Percentiles rank a stretch among this genome's conserved stretches.
These are phyloP conservation scores for Closterium sp. DNA, from an alignment of 139 green algal genomes.

Conservation along the genomic window DNA sequence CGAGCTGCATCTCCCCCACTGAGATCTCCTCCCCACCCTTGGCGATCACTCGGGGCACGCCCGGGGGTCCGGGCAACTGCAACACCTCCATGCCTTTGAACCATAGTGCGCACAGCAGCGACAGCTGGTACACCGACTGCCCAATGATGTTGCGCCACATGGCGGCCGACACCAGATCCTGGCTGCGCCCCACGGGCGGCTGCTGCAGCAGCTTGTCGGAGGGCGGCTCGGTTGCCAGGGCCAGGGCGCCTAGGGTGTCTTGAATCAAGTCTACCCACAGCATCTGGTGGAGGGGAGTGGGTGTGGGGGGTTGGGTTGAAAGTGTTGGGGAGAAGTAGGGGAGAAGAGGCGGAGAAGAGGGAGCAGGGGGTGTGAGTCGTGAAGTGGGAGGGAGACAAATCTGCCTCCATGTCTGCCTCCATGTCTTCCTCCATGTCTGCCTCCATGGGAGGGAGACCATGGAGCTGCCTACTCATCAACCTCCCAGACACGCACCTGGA, in stretches of 20 bases:
- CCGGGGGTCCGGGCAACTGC: background rate
- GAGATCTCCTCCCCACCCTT: background rate
- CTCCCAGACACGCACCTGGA: background rate
- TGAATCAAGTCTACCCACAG: slow-evolving; percentile 99
- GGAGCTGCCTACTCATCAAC: background rate
- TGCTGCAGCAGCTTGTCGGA: slow-evolving; percentile 75
- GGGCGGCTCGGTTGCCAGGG: slow-evolving; percentile 86
- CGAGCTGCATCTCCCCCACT: background rate
- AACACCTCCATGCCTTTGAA: slow-evolving; percentile 33
- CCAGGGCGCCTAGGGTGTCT: slow-evolving; percentile 86
- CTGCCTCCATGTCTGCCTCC: too few relatives aligned
- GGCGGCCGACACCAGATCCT: slow-evolving; percentile 77
- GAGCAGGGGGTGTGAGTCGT: background rate
- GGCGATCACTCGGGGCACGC: background rate
- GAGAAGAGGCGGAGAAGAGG: background rate
- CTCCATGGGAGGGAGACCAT: background rate
- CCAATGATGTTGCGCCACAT: slow-evolving; percentile 95
- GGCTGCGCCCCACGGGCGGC: slow-evolving; percentile 79
- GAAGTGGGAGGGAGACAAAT: too few relatives aligned
- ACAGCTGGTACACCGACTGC: slow-evolving; percentile 77
- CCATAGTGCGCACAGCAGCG: slow-evolving; percentile 81
- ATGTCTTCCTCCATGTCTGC: too few relatives aligned
- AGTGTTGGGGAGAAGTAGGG: too few relatives aligned
- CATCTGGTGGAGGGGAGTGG: slow-evolving; percentile 62
- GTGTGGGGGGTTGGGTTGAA: background rate